Base-by-base conservation (phyloP, 164 flowering plant species). In the Aristolochia fimbriata region DNA sequence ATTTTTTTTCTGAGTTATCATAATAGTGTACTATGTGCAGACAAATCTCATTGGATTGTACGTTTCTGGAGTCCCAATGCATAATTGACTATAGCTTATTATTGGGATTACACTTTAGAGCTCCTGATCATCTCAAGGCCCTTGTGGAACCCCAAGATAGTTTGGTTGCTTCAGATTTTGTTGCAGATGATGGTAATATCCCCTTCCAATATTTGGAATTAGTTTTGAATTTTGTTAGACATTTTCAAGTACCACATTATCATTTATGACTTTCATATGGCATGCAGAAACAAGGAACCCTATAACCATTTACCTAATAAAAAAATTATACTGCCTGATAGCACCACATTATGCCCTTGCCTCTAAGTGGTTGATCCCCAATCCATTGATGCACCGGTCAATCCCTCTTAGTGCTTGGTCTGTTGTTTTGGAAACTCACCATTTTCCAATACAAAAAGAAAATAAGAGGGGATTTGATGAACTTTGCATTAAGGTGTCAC, bases 21-120 rank as follows among this genome's bases (percentile, higher is more conserved):
- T 47, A 62, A 27, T 43, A 57, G 30, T 60, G 25, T 52, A 30
- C 45, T 57, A 15, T 67, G 23, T 67, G 71, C 91, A 89, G 97
- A 62, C 98, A 92, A 72, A 69, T 92, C 57, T 68, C 77, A 57
- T 60, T 83, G 55, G 98, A 92, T 70, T 78, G 89, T 76, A 70
- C 8, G 65, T 89, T 92, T 71, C 77, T 92, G 53, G 82, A 89
- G 68, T 78, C 96, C 53, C 91, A 84, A 67, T 67, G 77, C 14
- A 92, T 92, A 71, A 87, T 92, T 51, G 98, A 92, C 71, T 92
- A 92, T 57, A 92, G 98, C 79, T 84, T 92, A 59, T 71, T 92
- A 51, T 59, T 92, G 76, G 98, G 98, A 24, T 66, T 92, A 65
- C 98, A 92, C 74, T 92, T 89, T 73, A 77, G 95, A 74, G 97